Evolutionary conservation across 2,329 filamentous ascomycete genomes (phyloP), one percentile per base, ranked within the genome.

Genomic region (Beauveria medogensis): DNA sequence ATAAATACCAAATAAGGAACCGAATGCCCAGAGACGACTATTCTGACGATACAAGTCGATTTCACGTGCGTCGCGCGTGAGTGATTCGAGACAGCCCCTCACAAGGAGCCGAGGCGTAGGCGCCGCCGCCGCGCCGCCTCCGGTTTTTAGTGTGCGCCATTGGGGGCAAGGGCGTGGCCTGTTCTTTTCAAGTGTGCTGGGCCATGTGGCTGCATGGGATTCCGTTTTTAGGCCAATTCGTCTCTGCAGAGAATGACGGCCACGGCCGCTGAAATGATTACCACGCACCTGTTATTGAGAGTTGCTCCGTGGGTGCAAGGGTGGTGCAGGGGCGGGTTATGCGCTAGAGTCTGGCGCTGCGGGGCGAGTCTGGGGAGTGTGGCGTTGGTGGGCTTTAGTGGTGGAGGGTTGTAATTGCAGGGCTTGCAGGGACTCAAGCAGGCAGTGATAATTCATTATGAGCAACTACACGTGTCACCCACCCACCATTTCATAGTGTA

Each of bases 51-150:
- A 16, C 34, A 37, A 10, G 9, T 22, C 30, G 34, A 41, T 54
- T 61, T 61, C 59, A 56, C 59, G 44, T 61, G 59, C 22, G 26
- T 46, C n/a, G 18, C 48, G n/a, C 9, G 9, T 34, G 20, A 24
- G 28, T 40, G 41, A 28, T 41, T 30, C 28, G 26, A 26, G 50
- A 46, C 40, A 54, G 10, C 6, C 6, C 44, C 34, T 61, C 52
- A 61, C 53, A 61, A 61, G 59, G 22, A 61, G 53, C 59, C 59
- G 59, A 61, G 59, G 59, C 52, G 53, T 26, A 40, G 5, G 5
- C 28, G 47, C 50, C 40, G 57, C 41, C n/a, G 37, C 37, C 18
- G 50, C 44, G 55, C 53, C 26, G 40, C 54, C 54, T 40, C 26
- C 40, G 41, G n/a, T 20, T n/a, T 58, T 54, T 60, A 46, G 48